These are phyloP conservation scores for Penicillium hordei DNA, from an alignment of 2,329 filamentous ascomycete species.

Conservation along the genomic window DNA sequence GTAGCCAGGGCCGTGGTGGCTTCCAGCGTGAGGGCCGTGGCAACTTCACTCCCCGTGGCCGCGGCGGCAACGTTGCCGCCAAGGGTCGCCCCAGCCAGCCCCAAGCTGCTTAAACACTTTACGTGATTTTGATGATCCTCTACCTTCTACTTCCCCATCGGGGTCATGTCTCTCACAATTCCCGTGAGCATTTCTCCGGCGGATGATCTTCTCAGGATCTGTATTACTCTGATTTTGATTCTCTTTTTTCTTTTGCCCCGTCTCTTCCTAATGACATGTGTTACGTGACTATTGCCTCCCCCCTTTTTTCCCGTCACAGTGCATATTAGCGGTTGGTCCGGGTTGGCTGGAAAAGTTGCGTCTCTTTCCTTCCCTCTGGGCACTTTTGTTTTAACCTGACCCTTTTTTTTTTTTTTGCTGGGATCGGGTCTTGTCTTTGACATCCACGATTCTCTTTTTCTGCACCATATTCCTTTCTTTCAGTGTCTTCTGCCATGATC, in stretches of 20 bases:
- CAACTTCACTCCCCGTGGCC: conserved; percentile 62
- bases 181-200: conserved; percentile 10
- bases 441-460: conserved; percentile 24
- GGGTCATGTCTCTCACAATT: conserved; percentile 1
- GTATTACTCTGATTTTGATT: conserved; percentile 39
- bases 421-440: conserved; percentile 13
- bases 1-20: conserved; percentile 64
- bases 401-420: conserved; percentile 21
- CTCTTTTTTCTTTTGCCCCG: conserved; percentile 15
- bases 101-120: conserved; percentile 42
- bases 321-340: conserved; percentile 44
- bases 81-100: conserved; percentile 49
- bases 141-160: conserved; percentile 8
- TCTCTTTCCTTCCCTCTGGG: conserved; percentile 32
- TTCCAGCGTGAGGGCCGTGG: conserved; percentile 70
- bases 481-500: conserved; percentile 14
- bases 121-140: conserved; percentile 12
- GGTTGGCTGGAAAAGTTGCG: conserved; percentile 39
- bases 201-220: conserved; percentile 32
- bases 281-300: conserved; percentile 35
- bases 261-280: conserved; percentile 41
- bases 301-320: conserved; percentile 34
- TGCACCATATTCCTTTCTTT: conserved; percentile 26
- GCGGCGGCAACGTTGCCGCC: conserved; percentile 58
- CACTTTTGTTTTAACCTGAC: conserved; percentile 26